Evolutionary conservation across 2,329 filamentous ascomycete genomes (phyloP), one percentile per base, ranked within the genome.

Genomic region (Alternaria incomplexa): DNA sequence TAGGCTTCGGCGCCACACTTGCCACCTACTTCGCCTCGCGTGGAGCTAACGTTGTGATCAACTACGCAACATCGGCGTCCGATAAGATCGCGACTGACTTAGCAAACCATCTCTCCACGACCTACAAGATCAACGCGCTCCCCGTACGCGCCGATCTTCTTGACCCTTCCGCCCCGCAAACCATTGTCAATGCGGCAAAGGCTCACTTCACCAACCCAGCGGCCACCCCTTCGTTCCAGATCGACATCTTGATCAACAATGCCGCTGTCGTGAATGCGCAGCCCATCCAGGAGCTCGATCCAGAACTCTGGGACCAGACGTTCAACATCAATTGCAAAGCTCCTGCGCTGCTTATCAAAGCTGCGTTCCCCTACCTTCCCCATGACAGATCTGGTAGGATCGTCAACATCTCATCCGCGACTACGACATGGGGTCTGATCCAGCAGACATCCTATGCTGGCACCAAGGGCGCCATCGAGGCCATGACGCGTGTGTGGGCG

Each of bases 401-500:
- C n/a, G 59, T 61, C 6, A 61, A 61, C 26, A 61, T 61, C 28
- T 61, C 59, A 13, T 61, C 59, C 15, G 59, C 59, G 17, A 61
- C 59, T 13, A 61, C 59, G 28, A 61, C 59, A 3, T 61, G 59
- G 59, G 59, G 46, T 20, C 28, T 61, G 36, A 61, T 61, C 47
- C 59, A 61, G 23, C 59, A 61, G 28, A 61, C 59, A 17, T 61
- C 59, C 22, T 61, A 61, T 43, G 59, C 59, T 2, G 59, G 59
- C 9, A 61, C 59, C 7, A 61, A 61, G 30, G 59, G 59, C 8
- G 59, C 59, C 5, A 58, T 62, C 12, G 59, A 62, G 28, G 59
- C 59, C 4, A 62, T 62, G 59, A 62, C 59, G n/a, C 59, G 59
- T 32, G 54, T 62, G 5, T 62, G 59, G 59, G 59, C 59, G 13